These are phyloP conservation scores for Ulota crispa DNA, from an alignment of 225 moss, liverwort and hornwort genomes.

Conservation along the genomic window DNA sequence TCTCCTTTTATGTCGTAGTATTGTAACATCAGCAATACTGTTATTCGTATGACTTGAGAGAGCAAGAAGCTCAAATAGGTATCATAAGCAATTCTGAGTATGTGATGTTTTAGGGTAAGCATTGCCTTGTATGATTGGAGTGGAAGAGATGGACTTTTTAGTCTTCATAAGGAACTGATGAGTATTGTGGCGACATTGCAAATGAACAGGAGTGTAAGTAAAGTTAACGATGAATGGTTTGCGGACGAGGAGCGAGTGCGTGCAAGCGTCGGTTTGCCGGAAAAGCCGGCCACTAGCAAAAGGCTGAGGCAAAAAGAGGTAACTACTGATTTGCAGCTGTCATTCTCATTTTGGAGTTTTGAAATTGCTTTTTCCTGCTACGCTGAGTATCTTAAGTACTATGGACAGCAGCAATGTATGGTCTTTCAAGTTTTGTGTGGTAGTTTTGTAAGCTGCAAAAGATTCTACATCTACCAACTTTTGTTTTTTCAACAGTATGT, in stretches of 20 bases:
- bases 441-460: not conserved
- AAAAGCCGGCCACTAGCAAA: constrained; percentile 45
- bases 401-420: not conserved
- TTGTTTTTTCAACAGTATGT: not conserved
- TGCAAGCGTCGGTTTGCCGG: constrained; percentile 68
- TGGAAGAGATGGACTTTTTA: not conserved
- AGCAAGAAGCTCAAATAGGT: not conserved
- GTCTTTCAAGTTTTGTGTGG: not conserved
- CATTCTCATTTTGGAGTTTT: not conserved
- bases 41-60: constrained; percentile 5
- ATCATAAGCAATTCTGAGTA: not conserved
- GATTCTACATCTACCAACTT: not conserved
- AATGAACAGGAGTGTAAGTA: constrained; percentile 76
- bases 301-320: constrained; percentile 56
- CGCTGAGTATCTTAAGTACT: not conserved
- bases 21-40: not conserved
- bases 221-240: constrained; percentile 98
- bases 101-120: not conserved
- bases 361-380: not conserved
- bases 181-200: constrained; percentile 1
- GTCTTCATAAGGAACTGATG: not conserved
- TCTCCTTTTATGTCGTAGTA: constrained; percentile 8
- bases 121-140: not conserved
- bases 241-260: constrained; percentile 91
- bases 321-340: not conserved